phyloP scores from a whole-genome alignment of 495 filamentous ascomycete species.

The Antarctomyces pellizariae region DNA sequence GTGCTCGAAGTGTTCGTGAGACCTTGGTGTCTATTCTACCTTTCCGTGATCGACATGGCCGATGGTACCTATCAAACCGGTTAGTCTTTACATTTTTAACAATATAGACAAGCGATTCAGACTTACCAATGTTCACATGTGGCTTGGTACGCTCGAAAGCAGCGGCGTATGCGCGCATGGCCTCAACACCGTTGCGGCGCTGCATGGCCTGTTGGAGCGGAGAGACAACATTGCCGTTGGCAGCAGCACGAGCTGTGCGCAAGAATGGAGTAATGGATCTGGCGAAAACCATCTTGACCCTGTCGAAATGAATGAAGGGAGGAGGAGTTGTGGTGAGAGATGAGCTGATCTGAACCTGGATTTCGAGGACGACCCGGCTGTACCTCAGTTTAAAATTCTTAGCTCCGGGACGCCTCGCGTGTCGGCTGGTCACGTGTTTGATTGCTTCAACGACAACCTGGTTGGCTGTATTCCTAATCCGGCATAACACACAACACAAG shows the following conservation, averaged over 20 bases:
- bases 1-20: background rate
- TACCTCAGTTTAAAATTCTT: too few species aligned
- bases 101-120: background rate
- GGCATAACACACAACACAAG: too few species aligned
- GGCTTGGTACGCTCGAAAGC: slow-evolving; percentile 83
- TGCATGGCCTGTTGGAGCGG: slow-evolving; percentile 35
- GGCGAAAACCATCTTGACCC: too few species aligned
- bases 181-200: slow-evolving; percentile 42
- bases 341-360: too few species aligned
- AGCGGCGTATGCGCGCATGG: slow-evolving; percentile 47
- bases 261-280: slow-evolving; percentile 44
- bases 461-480: too few species aligned
- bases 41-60: slow-evolving; percentile 99
- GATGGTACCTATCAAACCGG: slow-evolving; percentile 52
- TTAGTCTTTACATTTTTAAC: slow-evolving; percentile 5
- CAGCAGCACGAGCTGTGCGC: slow-evolving; percentile 38
- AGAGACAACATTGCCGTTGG: slow-evolving; percentile 37
- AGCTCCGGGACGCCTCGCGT: too few species aligned
- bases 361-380: too few species aligned
- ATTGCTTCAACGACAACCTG: too few species aligned
- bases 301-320: too few species aligned
- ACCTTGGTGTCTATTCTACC: slow-evolving; percentile 32
- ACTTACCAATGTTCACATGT: slow-evolving; percentile 83
- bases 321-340: too few species aligned
- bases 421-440: too few species aligned